phyloP scores from a whole-genome alignment of 345 rosid species.

The Syzygium grande region DNA sequence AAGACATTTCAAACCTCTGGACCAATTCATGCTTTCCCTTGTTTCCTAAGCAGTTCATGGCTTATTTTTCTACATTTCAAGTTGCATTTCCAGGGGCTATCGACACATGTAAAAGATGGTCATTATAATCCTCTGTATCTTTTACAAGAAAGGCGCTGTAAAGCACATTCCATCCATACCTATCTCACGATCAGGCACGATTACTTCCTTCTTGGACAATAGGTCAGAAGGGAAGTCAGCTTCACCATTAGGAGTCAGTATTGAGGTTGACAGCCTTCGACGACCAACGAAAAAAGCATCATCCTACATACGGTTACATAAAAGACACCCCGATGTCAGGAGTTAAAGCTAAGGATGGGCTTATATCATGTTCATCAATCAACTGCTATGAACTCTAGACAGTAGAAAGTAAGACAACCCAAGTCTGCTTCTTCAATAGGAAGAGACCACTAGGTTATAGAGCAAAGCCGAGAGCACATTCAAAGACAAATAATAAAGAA shows the following conservation, averaged over 20 bases:
- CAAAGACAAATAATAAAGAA: background rate
- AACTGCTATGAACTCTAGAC: background rate
- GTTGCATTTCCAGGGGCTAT: background rate
- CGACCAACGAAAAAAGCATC: constrained; percentile 22
- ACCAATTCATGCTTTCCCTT: background rate
- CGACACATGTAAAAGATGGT: background rate
- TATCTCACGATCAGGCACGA: constrained; percentile 44
- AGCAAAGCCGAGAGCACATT: background rate
- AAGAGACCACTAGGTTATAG: background rate
- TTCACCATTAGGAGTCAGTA: constrained; percentile 48
- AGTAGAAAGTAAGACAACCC: background rate
- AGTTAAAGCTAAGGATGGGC: background rate
- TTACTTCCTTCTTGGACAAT: constrained; percentile 30
- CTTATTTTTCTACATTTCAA: background rate
- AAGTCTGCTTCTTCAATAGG: background rate
- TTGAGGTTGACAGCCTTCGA: constrained; percentile 42
- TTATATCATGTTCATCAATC: background rate
- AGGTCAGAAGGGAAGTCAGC: constrained; percentile 57
- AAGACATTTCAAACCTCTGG: background rate
- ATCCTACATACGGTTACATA: constrained; percentile 20
- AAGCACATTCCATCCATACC: constrained; percentile 24
- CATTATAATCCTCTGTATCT: background rate
- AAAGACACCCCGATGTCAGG: background rate
- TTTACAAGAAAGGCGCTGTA: background rate
- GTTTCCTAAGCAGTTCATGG: background rate